Conservation (phyloP, 2,329 filamentous ascomycete species). For the Simplicillium sp. region DNA sequence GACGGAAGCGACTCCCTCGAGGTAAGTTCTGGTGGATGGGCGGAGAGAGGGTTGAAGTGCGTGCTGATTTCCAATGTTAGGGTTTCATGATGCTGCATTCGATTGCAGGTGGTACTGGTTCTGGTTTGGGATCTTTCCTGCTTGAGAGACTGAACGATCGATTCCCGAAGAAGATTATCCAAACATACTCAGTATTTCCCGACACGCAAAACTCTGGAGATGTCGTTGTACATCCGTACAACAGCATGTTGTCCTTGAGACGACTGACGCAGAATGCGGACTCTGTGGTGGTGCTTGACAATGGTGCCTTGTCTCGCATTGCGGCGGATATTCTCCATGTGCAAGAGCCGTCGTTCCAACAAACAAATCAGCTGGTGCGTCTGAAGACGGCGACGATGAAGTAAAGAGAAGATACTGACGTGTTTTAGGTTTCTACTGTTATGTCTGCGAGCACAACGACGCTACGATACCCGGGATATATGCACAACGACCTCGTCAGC, state of each 20-base stretch:
- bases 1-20: conserved; percentile 97
- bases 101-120: conserved; percentile 93
- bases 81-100: conserved; percentile 99
- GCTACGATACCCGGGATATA: conserved; percentile 93
- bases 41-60: background rate
- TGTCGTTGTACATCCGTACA: conserved; percentile 97
- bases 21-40: conserved; percentile 30
- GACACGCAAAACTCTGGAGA: conserved; percentile 81
- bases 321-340: conserved; percentile 91
- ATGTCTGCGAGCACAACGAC: conserved; percentile 98
- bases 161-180: conserved; percentile 97
- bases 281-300: conserved; percentile 94
- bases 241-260: conserved; percentile 87
- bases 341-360: conserved; percentile 89
- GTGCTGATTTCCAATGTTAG: conserved; percentile 25
- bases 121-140: conserved; percentile 89
- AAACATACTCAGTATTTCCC: conserved; percentile 97
- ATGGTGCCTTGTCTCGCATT: conserved; percentile 86
- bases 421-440: conserved; percentile 71
- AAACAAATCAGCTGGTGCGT: conserved; percentile 85
- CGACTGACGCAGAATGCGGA: conserved; percentile 92
- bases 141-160: conserved; percentile 93
- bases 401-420: conserved; percentile 5
- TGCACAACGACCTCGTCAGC: conserved; percentile 98
- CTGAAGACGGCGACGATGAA: background rate